phyloP scores from a whole-genome alignment of 2,329 filamentous ascomycete species.

The Nigrograna mackinnonii region DNA sequence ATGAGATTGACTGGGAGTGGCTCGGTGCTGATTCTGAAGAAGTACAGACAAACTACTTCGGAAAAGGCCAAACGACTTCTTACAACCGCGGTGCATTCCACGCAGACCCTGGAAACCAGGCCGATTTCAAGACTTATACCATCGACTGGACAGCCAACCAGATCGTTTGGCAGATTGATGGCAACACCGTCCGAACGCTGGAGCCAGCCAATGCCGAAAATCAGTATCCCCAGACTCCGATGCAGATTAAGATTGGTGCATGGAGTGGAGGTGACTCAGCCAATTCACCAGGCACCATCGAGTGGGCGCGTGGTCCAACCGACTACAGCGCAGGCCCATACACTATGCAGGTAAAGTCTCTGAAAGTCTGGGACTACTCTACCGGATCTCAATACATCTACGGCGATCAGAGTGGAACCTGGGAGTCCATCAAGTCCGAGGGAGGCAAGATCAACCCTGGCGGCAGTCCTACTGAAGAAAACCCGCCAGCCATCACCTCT shows the following conservation, averaged over 20 bases:
- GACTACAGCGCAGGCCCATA: conserved; percentile 85
- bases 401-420: conserved; percentile 74
- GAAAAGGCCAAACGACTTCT: conserved; percentile 82
- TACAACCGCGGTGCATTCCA: conserved; percentile 90
- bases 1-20: conserved; percentile 99
- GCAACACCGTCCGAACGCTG: conserved; percentile 75
- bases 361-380: conserved; percentile 87
- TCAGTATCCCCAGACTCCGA: conserved; percentile 93
- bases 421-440: conserved; percentile 80
- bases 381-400: conserved; percentile 87
- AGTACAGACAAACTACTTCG: conserved; percentile 98
- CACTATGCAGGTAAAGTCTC: conserved; percentile 77
- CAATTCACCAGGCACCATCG: conserved; percentile 80
- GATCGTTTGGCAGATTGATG: conserved; percentile 86
- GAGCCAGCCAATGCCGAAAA: conserved; percentile 68
- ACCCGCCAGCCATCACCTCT: conserved; percentile 66
- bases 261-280: conserved; percentile 89
- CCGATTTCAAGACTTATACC: conserved; percentile 80
- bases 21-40: conserved; percentile 75
- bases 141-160: conserved; percentile 88
- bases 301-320: conserved; percentile 85
- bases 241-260: conserved; percentile 88
- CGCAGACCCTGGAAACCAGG: conserved; percentile 68
- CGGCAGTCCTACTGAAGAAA: conserved; percentile 57
- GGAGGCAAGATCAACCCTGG: conserved; percentile 74